Conservation (phyloP, 139 green algal genomes). For the Ettlia oleoabundans region DNA sequence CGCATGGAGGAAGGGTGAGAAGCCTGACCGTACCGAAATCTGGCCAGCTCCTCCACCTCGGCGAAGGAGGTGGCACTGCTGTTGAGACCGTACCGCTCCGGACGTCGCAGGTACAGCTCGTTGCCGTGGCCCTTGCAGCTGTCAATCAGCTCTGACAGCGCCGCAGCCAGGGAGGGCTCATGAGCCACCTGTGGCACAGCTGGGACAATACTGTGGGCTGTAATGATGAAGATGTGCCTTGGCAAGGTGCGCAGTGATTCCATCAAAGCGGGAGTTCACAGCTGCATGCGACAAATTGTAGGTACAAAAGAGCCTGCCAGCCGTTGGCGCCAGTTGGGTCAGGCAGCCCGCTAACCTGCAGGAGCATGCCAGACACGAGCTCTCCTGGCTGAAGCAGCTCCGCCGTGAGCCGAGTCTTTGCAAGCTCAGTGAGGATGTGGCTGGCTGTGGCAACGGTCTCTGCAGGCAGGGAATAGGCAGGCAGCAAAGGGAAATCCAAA, state of each 20-base stretch:
- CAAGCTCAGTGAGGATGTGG: slow-evolving; percentile 47
- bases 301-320: too few relatives aligned
- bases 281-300: too few relatives aligned
- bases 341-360: slow-evolving; percentile 34
- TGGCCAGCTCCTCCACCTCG: slow-evolving; percentile 29
- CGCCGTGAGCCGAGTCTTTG: slow-evolving; percentile 30
- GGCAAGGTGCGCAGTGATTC: too few relatives aligned
- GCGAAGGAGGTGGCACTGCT: neutral
- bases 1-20: too few relatives aligned
- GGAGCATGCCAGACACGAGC: slow-evolving; percentile 49
- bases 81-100: slow-evolving; percentile 35
- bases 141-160: slow-evolving; percentile 39
- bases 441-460: slow-evolving; percentile 16
- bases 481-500: too few relatives aligned
- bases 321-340: too few relatives aligned
- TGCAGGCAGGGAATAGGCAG: too few relatives aligned
- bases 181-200: slow-evolving; percentile 31
- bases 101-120: slow-evolving; percentile 42
- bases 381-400: slow-evolving; percentile 58
- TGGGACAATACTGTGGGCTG: neutral
- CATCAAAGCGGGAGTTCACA: too few relatives aligned
- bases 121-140: neutral
- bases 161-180: slow-evolving; percentile 25
- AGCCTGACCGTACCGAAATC: too few relatives aligned
- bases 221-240: neutral